phyloP scores from a whole-genome alignment of 768 basidiomycete genomes.

The Bullera alba region DNA sequence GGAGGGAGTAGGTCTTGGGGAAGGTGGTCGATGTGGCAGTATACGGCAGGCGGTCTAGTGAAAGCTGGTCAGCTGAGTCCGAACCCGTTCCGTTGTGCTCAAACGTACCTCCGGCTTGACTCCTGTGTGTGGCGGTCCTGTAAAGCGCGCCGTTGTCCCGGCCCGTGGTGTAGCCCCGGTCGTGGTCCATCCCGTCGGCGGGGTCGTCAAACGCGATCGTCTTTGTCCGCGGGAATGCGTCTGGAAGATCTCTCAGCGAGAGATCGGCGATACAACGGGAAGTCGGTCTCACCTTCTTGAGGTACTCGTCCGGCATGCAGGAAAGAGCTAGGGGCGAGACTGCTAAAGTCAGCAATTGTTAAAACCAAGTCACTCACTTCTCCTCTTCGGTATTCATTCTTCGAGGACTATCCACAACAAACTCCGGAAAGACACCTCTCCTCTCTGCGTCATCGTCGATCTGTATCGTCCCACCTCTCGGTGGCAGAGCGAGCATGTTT shows the following conservation, averaged over 20 bases:
- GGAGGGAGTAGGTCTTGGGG: slow-evolving; percentile 37
- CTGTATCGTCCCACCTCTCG: no score
- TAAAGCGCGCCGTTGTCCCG: slow-evolving; percentile 36
- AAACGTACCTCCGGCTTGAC: slow-evolving; percentile 13
- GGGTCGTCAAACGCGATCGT: slow-evolving; percentile 46
- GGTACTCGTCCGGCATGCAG: slow-evolving; percentile 16
- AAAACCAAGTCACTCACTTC: background rate
- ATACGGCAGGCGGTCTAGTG: slow-evolving; percentile 19
- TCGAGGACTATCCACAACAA: background rate
- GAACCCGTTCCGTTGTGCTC: background rate
- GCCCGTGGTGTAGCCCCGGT: slow-evolving; percentile 20
- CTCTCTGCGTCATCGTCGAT: no score
- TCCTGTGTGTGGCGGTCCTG: slow-evolving; percentile 37
- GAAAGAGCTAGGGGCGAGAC: slow-evolving; percentile 2
- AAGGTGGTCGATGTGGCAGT: slow-evolving; percentile 27
- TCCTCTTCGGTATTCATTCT: background rate
- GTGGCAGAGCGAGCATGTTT: no score
- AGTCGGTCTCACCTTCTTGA: slow-evolving; percentile 10
- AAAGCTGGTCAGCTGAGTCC: background rate
- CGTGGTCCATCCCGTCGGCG: slow-evolving; percentile 29
- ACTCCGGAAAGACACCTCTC: background rate
- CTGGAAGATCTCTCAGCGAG: slow-evolving; percentile 7
- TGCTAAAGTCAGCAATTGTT: background rate
- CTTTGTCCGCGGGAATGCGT: slow-evolving; percentile 44
- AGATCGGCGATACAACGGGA: background rate